phyloP scores from a whole-genome alignment of 2,329 filamentous ascomycete genomes.

The Curvularia spicifera region DNA sequence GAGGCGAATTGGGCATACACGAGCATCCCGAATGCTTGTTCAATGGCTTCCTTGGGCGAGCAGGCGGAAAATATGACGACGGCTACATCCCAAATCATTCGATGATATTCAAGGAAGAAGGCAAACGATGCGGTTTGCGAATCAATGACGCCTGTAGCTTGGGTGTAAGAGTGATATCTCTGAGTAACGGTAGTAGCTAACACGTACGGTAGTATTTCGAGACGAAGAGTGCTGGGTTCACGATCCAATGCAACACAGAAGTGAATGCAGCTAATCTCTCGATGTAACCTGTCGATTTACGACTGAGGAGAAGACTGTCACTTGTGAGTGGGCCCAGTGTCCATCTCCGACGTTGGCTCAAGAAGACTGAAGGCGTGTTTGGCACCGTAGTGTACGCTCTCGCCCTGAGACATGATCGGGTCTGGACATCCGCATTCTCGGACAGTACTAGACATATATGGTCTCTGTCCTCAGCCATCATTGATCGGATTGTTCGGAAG shows the following conservation, averaged over 20 bases:
- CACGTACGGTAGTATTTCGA: conserved; percentile 8
- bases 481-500: conserved; percentile 10
- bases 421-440: conserved; percentile 9
- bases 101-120: neutral
- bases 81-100: conserved; percentile 4
- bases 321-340: conserved; percentile 14
- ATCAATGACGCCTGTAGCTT: neutral
- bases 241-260: conserved; percentile 7
- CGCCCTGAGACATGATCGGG: conserved; percentile 7
- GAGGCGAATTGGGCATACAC: conserved; percentile 2
- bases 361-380: conserved; percentile 1
- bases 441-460: conserved; percentile 10
- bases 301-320: conserved; percentile 6
- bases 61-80: neutral
- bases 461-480: conserved; percentile 15
- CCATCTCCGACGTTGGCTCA: conserved; percentile 14
- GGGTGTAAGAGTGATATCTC: neutral
- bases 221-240: conserved; percentile 7
- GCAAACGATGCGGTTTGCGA: neutral
- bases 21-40: neutral
- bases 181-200: neutral
- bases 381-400: conserved; percentile 10
- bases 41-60: conserved; percentile 1
- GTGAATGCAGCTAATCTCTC: conserved; percentile 8
- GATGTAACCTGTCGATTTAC: conserved; percentile 8